Evolutionary conservation across 768 basidiomycete genomes (phyloP).

Genomic region (Hirschioporus abietinus): DNA sequence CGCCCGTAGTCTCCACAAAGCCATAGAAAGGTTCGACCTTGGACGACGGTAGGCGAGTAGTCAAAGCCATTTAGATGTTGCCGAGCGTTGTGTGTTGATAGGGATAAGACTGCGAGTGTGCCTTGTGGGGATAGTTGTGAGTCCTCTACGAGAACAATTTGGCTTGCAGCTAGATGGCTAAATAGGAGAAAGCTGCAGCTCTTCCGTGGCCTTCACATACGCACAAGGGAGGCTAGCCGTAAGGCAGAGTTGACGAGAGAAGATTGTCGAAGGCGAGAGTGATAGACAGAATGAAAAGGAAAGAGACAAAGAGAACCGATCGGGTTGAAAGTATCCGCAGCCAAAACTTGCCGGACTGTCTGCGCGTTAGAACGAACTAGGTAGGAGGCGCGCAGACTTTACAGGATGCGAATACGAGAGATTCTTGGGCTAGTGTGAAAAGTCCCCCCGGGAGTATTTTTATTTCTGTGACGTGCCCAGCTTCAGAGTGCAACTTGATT

Average conservation of each 20-base stretch:
- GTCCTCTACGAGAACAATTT: not conserved
- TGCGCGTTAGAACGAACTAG: not conserved
- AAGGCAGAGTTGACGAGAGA: not conserved
- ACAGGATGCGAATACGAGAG: not conserved
- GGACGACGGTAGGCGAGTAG: conserved; percentile 16
- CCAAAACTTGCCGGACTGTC: not conserved
- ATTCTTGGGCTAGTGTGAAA: not conserved
- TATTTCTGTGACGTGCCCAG: not conserved
- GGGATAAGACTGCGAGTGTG: not conserved
- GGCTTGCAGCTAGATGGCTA: not conserved
- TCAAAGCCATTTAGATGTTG: conserved; percentile 1
- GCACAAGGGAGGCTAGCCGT: not conserved
- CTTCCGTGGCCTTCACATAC: not conserved
- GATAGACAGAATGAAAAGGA: conserved; percentile 1
- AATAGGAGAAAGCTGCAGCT: not conserved
- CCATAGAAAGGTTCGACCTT: conserved; percentile 61
- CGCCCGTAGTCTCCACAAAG: conserved; percentile 75
- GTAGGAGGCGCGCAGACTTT: not conserved
- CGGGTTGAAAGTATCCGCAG: not conserved
- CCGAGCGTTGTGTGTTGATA: not conserved
- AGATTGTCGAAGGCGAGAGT: not conserved
- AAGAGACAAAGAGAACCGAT: not conserved
- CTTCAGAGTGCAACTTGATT: not conserved
- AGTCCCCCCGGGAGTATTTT: not conserved
- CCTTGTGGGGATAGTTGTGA: not conserved